Evolutionary conservation across 2,329 filamentous ascomycete genomes (phyloP), one percentile per base, ranked within the genome.

Genomic region (Aspergillus costaricaensis): DNA sequence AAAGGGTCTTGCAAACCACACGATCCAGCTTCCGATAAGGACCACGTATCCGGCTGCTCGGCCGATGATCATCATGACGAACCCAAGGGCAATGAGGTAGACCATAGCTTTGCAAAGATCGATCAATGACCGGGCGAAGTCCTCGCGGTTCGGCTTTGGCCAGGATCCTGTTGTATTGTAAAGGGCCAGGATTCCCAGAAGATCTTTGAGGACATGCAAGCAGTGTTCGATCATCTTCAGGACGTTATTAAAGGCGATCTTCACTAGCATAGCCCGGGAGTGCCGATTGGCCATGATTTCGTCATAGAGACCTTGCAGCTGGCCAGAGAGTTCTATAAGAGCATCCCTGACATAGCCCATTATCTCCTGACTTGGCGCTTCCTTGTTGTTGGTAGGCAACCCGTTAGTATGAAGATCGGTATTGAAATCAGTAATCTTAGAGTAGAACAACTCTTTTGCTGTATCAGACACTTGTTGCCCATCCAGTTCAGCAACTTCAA

Each of bases 1-100:
- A 65, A 77, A 71, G 1, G 75, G 75, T 43, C 61, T 70, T 2
- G 67, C 65, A 55, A 77, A 66, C 76, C 76, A 78, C 12, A 74
- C 55, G 27, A 77, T 62, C 76, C 75, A 78, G 19, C 68, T 71
- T 4, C 70, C 71, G 36, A 76, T 57, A 19, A 76, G 64, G 41
- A 75, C 67, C 43, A 76, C 55, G 32, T 75, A 75, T 2, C 70
- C 67, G 4, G 70, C 69, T 52, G 67, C 65, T 17, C 73, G 71
- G 2, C 70, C 67, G 4, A 77, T 51, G 2, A 77, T 21, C 55
- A 75, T 63, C 36, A 70, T 65, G 4, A 72, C 62, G 50, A 74
- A 73, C 0, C 69, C 73, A 30, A 78, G 65, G 39, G 74, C 62
- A 9, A 72, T 62, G 41, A 77, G 62, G 60, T 77, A 77, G 10